Conservation (phyloP, 2,329 filamentous ascomycete genomes). For the Fusarium sp. region DNA sequence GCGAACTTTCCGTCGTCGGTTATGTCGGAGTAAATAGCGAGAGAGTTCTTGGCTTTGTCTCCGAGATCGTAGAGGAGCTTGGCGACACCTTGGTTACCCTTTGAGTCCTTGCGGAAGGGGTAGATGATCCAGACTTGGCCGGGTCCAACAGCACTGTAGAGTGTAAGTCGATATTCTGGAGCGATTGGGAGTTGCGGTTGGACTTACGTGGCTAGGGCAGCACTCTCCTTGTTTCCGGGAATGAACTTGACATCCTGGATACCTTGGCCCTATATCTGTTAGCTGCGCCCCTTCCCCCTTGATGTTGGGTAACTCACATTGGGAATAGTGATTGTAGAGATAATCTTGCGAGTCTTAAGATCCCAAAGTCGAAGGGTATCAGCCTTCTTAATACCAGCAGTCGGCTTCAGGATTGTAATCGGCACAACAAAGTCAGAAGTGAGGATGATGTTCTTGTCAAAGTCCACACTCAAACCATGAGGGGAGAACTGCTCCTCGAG, state of each 20-base stretch:
- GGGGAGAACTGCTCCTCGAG: constrained; percentile 70
- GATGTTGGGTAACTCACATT: constrained; percentile 50
- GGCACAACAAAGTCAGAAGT: constrained; percentile 74
- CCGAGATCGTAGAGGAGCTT: constrained; percentile 70
- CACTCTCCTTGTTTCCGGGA: constrained; percentile 66
- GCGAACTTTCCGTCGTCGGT: constrained; percentile 66
- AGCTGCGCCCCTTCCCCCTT: neutral
- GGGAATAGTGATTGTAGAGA: constrained; percentile 70
- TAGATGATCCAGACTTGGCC: constrained; percentile 75
- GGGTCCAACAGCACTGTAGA: constrained; percentile 61
- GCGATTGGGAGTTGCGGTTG: neutral
- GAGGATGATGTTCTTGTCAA: constrained; percentile 65
- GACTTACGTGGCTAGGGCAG: constrained; percentile 65
- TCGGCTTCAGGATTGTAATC: constrained; percentile 70
- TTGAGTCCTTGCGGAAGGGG: constrained; percentile 64
- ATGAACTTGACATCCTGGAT: constrained; percentile 76
- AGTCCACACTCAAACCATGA: constrained; percentile 69
- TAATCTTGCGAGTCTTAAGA: constrained; percentile 62
- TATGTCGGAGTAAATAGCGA: constrained; percentile 71
- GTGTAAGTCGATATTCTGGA: neutral
- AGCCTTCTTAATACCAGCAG: constrained; percentile 62
- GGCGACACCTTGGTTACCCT: constrained; percentile 67
- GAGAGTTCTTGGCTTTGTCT: constrained; percentile 63
- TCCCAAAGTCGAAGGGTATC: constrained; percentile 71
- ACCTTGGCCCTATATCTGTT: constrained; percentile 57